Conservation (phyloP, 495 filamentous ascomycete species). For the Hyaloscypha hepaticicola region DNA sequence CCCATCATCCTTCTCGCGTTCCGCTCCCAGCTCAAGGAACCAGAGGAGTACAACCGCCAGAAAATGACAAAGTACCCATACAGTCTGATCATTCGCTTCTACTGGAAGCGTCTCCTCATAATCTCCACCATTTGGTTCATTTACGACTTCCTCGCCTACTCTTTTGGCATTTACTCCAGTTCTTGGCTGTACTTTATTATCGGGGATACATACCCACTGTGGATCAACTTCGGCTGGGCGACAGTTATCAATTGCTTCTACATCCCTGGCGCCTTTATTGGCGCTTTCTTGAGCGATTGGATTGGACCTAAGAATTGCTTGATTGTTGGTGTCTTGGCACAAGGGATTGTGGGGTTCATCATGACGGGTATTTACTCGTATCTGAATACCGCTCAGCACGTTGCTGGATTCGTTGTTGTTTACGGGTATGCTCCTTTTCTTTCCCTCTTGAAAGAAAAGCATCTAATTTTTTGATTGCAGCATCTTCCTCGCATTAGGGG, state of each 20-base stretch:
- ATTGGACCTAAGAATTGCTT: constrained; percentile 73
- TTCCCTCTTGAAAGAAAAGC: neutral
- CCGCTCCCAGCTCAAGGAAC: constrained; percentile 74
- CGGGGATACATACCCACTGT: constrained; percentile 49
- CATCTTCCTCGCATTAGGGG: constrained; percentile 79
- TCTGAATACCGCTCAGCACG: constrained; percentile 58
- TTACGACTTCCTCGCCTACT: constrained; percentile 81
- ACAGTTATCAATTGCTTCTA: constrained; percentile 82
- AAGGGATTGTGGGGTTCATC: constrained; percentile 79
- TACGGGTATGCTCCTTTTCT: constrained; percentile 34
- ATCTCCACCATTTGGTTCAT: constrained; percentile 79
- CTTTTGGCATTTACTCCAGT: constrained; percentile 74
- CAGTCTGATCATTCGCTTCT: constrained; percentile 50
- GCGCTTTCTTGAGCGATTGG: constrained; percentile 69
- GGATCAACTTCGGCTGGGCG: constrained; percentile 78
- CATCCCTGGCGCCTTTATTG: constrained; percentile 73
- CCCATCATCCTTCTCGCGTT: constrained; percentile 72
- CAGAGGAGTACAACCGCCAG: constrained; percentile 69
- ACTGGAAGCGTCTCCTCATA: constrained; percentile 58
- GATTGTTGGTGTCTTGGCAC: constrained; percentile 60
- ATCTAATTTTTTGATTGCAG: constrained; percentile 37
- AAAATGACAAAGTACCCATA: constrained; percentile 51
- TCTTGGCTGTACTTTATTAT: constrained; percentile 67
- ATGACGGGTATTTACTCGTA: constrained; percentile 74
- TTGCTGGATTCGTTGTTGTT: constrained; percentile 75